Conservation (phyloP, 2,329 filamentous ascomycete genomes). For the Beauveria sp. region DNA sequence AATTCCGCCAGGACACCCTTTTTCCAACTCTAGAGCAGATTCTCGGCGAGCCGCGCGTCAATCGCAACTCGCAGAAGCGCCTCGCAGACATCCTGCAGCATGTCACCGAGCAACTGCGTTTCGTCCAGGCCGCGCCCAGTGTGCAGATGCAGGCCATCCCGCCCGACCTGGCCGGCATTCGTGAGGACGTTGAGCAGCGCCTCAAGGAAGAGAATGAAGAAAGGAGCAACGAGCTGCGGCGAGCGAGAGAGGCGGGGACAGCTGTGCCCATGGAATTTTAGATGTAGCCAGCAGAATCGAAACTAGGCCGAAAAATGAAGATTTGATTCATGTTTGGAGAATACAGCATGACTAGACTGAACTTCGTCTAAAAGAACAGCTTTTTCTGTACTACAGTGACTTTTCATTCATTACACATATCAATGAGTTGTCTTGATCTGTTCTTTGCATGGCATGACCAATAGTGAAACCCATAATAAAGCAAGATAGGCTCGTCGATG, state of each 20-base stretch:
- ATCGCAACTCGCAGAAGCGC: slow-evolving; percentile 72
- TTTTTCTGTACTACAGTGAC: neutral
- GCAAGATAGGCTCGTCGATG: neutral
- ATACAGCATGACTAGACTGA: too few species aligned
- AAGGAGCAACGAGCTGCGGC: slow-evolving; percentile 45
- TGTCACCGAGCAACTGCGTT: slow-evolving; percentile 77
- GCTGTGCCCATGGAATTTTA: slow-evolving; percentile 49
- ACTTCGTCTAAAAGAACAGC: neutral
- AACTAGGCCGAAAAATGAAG: neutral
- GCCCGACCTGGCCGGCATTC: slow-evolving; percentile 61
- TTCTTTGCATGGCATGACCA: neutral
- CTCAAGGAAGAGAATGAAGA: slow-evolving; percentile 59
- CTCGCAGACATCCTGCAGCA: slow-evolving; percentile 68
- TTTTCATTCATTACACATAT: neutral
- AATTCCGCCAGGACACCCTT: slow-evolving; percentile 81
- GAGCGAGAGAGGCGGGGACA: slow-evolving; percentile 47
- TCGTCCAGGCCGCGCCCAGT: slow-evolving; percentile 77
- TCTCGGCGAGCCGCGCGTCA: slow-evolving; percentile 58
- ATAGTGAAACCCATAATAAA: neutral
- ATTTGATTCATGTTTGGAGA: neutral
- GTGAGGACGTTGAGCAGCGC: slow-evolving; percentile 61
- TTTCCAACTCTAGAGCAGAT: slow-evolving; percentile 79
- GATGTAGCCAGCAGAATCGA: neutral
- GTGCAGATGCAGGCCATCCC: slow-evolving; percentile 78
- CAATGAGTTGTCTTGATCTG: neutral